Percentiles rank a stretch among this genome's conserved stretches.
Evolutionary conservation across 257 asterid genomes (phyloP).

Genomic region (Solanum dulcamara): DNA sequence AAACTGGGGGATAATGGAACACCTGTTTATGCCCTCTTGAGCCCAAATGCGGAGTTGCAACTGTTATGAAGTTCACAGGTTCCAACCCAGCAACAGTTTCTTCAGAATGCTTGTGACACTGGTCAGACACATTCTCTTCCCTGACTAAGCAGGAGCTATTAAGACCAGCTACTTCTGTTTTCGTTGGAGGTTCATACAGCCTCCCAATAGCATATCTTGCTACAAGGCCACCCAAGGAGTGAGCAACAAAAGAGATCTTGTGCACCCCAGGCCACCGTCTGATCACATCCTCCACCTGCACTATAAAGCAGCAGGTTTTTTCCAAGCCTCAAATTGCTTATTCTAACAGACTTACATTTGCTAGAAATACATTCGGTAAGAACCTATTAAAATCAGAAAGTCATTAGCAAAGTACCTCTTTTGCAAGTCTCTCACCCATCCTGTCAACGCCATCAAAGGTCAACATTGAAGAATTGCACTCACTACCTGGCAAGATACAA

Average conservation of each 20-base stretch:
- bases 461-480: slow-evolving; percentile 63
- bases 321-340: not conserved
- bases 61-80: slow-evolving; percentile 76
- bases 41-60: slow-evolving; percentile 93
- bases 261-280: slow-evolving; percentile 58
- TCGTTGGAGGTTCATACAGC: slow-evolving; percentile 24
- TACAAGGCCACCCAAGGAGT: slow-evolving; percentile 93
- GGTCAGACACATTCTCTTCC: slow-evolving; percentile 12
- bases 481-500: slow-evolving; percentile 48
- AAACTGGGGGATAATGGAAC: not conserved
- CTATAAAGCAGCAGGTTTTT: slow-evolving; percentile 24
- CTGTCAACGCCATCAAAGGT: slow-evolving; percentile 88
- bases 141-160: slow-evolving; percentile 16
- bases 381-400: slow-evolving; percentile 9
- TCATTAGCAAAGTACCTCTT: slow-evolving; percentile 64
- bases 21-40: slow-evolving; percentile 85
- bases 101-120: slow-evolving; percentile 18
- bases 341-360: not conserved
- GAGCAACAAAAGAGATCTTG: slow-evolving; percentile 85
- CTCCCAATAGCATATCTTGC: slow-evolving; percentile 86
- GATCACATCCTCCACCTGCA: slow-evolving; percentile 74
- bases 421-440: slow-evolving; percentile 94
- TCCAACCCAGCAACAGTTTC: slow-evolving; percentile 61
- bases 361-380: not conserved
- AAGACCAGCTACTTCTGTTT: slow-evolving; percentile 8